Percentiles rank a stretch among this genome's conserved stretches.
Conservation (phyloP, 164 flowering plant genomes). For the Magnolia kwangsiensis region DNA sequence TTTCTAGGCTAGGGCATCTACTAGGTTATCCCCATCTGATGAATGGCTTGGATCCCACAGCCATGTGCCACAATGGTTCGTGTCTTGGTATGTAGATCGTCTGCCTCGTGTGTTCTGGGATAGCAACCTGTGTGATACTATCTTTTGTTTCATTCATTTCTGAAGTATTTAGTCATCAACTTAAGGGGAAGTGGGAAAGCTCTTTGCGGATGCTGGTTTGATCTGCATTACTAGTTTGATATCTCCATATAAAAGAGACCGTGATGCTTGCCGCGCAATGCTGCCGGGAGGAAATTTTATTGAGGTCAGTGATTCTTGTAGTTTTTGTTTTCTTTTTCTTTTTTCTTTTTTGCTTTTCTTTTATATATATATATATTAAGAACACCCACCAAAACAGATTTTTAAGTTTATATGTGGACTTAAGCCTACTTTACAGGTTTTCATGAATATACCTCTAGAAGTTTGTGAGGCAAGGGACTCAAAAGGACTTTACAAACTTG, state of each 20-base stretch:
- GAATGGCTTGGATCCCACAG: too few relatives aligned
- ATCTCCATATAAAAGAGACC: slow-evolving; percentile 85
- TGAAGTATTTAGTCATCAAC: not conserved
- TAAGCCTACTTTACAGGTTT: slow-evolving; percentile 47
- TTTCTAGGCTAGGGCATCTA: too few relatives aligned
- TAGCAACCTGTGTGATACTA: not conserved
- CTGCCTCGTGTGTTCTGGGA: not conserved
- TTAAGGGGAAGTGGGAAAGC: slow-evolving; percentile 95
- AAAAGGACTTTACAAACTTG: slow-evolving; percentile 94
- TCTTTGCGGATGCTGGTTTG: slow-evolving; percentile 93
- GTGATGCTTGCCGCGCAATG: slow-evolving; percentile 81
- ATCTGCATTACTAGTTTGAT: slow-evolving; percentile 94
- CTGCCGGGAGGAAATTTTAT: slow-evolving; percentile 79
- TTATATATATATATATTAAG: not conserved
- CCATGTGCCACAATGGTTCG: not conserved
- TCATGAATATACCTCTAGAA: slow-evolving; percentile 81
- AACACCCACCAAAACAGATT: not conserved
- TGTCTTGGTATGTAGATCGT: too few relatives aligned
- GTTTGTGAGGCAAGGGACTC: slow-evolving; percentile 92
- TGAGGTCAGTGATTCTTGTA: slow-evolving; percentile 50
- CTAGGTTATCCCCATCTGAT: too few relatives aligned
- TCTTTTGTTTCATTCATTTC: not conserved
- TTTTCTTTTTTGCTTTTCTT: too few relatives aligned
- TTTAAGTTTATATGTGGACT: not conserved
- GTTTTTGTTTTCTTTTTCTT: not conserved